Conservation (phyloP, 78 protist genomes). For the Ministeria vibrans region DNA sequence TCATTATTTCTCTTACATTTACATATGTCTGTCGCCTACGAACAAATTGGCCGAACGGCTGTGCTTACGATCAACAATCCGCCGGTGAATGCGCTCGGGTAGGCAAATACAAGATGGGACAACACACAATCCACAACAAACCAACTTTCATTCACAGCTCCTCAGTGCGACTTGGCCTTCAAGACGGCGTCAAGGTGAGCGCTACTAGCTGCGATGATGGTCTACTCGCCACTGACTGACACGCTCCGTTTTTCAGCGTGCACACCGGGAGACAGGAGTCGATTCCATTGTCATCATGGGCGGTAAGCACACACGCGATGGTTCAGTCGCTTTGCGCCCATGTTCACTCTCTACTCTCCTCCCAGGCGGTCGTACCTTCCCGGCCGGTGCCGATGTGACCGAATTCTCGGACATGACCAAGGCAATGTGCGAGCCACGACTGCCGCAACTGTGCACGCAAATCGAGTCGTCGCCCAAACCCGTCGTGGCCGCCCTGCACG, state of each 20-base stretch:
- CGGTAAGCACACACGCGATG: not conserved
- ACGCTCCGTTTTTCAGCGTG: not conserved
- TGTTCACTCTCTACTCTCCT: not conserved
- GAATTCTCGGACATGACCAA: constrained; percentile 8
- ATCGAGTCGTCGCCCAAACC: constrained; percentile 18
- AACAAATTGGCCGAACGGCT: not conserved
- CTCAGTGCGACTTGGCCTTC: not conserved
- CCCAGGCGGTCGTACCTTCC: too few species aligned
- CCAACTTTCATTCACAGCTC: not conserved
- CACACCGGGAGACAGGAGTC: constrained; percentile 1
- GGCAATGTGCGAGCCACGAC: too few species aligned
- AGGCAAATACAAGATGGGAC: not conserved
- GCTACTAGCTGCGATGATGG: too few species aligned
- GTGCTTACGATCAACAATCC: constrained; percentile 13
- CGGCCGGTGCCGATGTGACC: not conserved
- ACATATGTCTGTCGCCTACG: not conserved
- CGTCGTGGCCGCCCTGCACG: constrained; percentile 62
- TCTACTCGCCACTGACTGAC: too few species aligned
- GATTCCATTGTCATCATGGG: constrained; percentile 21
- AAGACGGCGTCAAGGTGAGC: not conserved
- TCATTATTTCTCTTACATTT: not conserved
- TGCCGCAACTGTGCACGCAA: too few species aligned
- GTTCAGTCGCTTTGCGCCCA: constrained; percentile 24
- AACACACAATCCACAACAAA: not conserved
- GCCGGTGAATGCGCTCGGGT: constrained; percentile 37